Evolutionary conservation across 768 basidiomycete species (phyloP), one percentile per base, ranked within the genome.

Genomic region (Phanerochaete sordida): DNA sequence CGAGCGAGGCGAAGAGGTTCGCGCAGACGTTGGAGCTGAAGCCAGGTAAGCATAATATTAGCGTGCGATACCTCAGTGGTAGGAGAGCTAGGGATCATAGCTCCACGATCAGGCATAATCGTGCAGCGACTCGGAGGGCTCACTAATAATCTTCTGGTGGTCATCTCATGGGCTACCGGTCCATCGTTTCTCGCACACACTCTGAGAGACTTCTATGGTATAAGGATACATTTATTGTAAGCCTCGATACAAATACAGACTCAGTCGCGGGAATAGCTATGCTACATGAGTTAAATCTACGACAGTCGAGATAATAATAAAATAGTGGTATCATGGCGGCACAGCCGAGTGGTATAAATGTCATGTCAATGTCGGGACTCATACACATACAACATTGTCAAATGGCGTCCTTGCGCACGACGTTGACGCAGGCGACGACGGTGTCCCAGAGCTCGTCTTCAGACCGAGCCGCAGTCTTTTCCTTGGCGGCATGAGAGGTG

Each of bases 361-460:
- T 19, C 11, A 43, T 43, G 39, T 19, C 7, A 43, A 19, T 9
- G 8, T 19, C 39, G 11, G 8, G 19, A 4, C 39, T 6, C 8
- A 43, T 12, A 47, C 26, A 16, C 8, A 43, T 12, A 47, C 26
- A 56, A 12, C 33, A 4, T 23, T 2, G 2, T 28, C 26, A 54
- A 21, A 39, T 19, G 24, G 21, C 43, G 33, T 6, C 46, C 26
- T 45, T 33, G 43, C 63, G 69, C 24, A 70, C 62, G 24, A 74
- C 64, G 2, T 68, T 72, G 30, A 74, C 62, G 27, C 69, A 71
- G 8, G 69, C 67, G 24, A 72, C 59, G 37, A 71, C 47, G 7
- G 70, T 66, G 48, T 74, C 73, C 73, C 73, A 74, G 19, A 71
- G 43, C 28, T 69, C 67, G 23, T 61, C 58, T 16, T 28, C 58